Evolutionary conservation across 129 eudicot genomes (phyloP), one percentile per base, ranked within the genome.

Genomic region (Centrapalus pauciflorus): DNA sequence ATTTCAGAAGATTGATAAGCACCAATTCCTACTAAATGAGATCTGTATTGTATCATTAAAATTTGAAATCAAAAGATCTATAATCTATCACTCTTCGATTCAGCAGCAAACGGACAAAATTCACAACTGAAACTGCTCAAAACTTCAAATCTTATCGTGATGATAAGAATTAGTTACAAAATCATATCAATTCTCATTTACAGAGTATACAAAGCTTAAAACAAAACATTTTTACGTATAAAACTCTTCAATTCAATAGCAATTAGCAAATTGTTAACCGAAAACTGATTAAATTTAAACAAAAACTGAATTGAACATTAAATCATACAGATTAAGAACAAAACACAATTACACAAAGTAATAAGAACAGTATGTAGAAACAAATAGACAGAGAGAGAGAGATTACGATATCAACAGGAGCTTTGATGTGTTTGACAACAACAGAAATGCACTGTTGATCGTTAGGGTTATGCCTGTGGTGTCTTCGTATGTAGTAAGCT

Each of bases 321-420:
- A 43, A 50, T 66, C 24, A 28, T 10, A 33, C 5, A 27, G 19
- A 48, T 17, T 16, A 10, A 8, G 19, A 37, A 14, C 27, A 40
- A 19, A 21, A 70, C 17, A 69, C 7, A 68, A 2, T 49, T 0
- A 56, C 35, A 35, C 5, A 69, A 2, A 74, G 5, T 34, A 45
- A 45, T 45, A 45, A 45, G 52, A 14, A 30, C 28, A 33, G 27
- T 3, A 4, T 10, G 33, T 21, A 57, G 10, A 56, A 2, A 27
- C 17, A 32, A 32, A 37, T 3, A 43, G 23, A 46, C 52, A 68
- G 68, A 32, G 57, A 37, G 23, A 2, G 23, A 35, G 60, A 57
- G 34, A 6, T 77, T 87, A 87, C 95, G 43, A 87, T 77, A 70
- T 87, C 90, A 48, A 76, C 77, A n/a, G 95, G 95, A 64, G 90